These are phyloP conservation scores for Stentor coeruleus DNA, from an alignment of 73 alveolate genomes.

Conservation along the genomic window DNA sequence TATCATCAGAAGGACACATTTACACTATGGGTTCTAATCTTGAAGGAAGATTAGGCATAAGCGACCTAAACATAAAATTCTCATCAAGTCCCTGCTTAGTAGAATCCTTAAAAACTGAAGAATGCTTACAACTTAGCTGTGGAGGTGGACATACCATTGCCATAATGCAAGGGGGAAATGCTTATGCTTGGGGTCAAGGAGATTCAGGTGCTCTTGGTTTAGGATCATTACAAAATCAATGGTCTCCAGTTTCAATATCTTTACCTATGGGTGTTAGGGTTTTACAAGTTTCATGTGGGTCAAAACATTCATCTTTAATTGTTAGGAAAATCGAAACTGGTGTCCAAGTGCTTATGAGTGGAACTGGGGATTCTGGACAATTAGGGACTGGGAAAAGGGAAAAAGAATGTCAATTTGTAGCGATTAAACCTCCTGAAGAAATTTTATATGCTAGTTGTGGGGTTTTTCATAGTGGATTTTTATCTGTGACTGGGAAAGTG, in stretches of 20 bases:
- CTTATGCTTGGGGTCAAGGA: conserved; percentile 86
- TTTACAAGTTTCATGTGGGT: conserved; percentile 41
- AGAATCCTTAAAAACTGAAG: conserved; percentile 26
- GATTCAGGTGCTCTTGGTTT: conserved; percentile 59
- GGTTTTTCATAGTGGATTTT: background rate
- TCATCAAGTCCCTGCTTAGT: conserved; percentile 36
- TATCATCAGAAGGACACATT: conserved; percentile 31
- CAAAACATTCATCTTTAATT: conserved; percentile 45
- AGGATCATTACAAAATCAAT: conserved; percentile 32
- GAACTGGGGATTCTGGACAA: conserved; percentile 40
- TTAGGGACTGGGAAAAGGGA: conserved; percentile 35
- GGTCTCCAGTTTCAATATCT: background rate
- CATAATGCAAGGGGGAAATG: conserved; percentile 65
- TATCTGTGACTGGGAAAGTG: conserved; percentile 23
- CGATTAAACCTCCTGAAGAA: background rate
- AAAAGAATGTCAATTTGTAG: conserved; percentile 23
- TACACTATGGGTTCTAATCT: conserved; percentile 31
- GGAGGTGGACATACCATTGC: conserved; percentile 88
- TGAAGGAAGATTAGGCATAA: conserved; percentile 40
- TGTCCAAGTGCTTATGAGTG: conserved; percentile 19
- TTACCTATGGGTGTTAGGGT: background rate
- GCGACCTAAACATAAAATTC: background rate
- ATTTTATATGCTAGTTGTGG: background rate
- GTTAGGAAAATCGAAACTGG: background rate
- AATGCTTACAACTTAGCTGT: conserved; percentile 63